Conservation (phyloP, 257 asterid genomes). For the Leonotis leonurus region DNA sequence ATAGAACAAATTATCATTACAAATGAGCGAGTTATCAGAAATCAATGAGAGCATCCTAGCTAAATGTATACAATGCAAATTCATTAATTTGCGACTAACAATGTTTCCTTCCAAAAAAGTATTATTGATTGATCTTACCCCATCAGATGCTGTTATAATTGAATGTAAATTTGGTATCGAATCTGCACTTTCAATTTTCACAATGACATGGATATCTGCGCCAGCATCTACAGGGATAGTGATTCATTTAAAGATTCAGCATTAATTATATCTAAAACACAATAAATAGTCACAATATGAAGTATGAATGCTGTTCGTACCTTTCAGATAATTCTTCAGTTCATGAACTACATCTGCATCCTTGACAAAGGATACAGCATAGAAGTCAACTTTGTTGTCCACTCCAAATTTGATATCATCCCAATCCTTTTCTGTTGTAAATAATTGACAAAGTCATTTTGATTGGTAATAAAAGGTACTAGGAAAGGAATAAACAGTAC, state of each 20-base stretch:
- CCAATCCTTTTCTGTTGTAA: constrained; percentile 78
- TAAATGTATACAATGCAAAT: background rate
- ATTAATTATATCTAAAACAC: too few species aligned
- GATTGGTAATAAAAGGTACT: constrained; percentile 1
- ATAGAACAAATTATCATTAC: background rate
- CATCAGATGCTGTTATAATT: constrained; percentile 90
- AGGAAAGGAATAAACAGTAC: background rate
- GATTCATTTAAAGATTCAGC: too few species aligned
- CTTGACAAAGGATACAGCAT: constrained; percentile 93
- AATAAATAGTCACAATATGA: background rate
- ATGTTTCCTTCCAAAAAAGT: background rate
- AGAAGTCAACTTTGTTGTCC: constrained; percentile 78
- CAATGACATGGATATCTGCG: constrained; percentile 88
- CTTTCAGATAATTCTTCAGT: constrained; percentile 74
- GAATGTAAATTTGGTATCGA: constrained; percentile 85
- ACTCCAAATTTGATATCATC: constrained; percentile 93
- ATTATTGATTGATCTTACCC: constrained; percentile 54
- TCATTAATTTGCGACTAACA: background rate
- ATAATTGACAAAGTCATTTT: constrained; percentile 15
- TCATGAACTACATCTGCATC: constrained; percentile 92
- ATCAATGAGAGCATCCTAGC: background rate
- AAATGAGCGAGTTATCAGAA: background rate
- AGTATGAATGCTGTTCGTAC: constrained; percentile 24
- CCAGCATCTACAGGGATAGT: constrained; percentile 39
- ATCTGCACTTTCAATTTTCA: constrained; percentile 95